Conservation (phyloP, 2,329 filamentous ascomycete genomes). For the Colletotrichum sublineola region DNA sequence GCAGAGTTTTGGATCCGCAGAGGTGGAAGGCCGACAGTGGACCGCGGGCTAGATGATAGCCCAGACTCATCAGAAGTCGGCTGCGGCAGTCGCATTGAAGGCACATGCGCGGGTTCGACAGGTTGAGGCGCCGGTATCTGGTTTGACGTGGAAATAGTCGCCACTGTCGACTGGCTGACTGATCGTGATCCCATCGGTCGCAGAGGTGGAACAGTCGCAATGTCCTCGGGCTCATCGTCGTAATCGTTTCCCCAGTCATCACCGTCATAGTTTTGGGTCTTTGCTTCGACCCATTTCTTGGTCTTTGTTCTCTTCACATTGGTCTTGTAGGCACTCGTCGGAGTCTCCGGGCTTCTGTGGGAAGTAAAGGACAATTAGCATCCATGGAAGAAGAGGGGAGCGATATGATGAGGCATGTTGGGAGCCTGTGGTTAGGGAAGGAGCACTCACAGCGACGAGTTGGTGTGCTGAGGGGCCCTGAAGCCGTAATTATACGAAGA, state of each 20-base stretch:
- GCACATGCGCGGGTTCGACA: constrained; percentile 46
- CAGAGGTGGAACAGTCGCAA: constrained; percentile 53
- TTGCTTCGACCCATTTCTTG: constrained; percentile 94
- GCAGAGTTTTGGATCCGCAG: constrained; percentile 50
- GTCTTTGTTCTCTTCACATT: constrained; percentile 93
- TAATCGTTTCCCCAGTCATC: constrained; percentile 89
- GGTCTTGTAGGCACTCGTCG: constrained; percentile 72
- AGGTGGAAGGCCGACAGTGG: constrained; percentile 47
- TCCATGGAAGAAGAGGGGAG: neutral
- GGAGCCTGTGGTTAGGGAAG: neutral
- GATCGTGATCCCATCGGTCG: constrained; percentile 29
- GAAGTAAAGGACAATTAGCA: constrained; percentile 5
- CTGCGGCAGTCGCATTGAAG: constrained; percentile 46
- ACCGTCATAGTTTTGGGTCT: constrained; percentile 87
- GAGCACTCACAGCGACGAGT: constrained; percentile 37
- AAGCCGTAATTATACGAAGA: constrained; percentile 39
- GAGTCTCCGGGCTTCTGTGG: constrained; percentile 41
- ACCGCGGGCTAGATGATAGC: constrained; percentile 45
- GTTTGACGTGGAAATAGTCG: constrained; percentile 41
- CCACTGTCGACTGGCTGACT: constrained; percentile 51
- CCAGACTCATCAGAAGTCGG: constrained; percentile 25
- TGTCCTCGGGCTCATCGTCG: constrained; percentile 63
- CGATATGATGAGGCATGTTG: neutral
- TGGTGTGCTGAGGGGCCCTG: constrained; percentile 30
- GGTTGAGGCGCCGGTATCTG: constrained; percentile 41